These are phyloP conservation scores for Mesotaenium endlicherianum DNA, from an alignment of 139 green algal species.

Conservation along the genomic window DNA sequence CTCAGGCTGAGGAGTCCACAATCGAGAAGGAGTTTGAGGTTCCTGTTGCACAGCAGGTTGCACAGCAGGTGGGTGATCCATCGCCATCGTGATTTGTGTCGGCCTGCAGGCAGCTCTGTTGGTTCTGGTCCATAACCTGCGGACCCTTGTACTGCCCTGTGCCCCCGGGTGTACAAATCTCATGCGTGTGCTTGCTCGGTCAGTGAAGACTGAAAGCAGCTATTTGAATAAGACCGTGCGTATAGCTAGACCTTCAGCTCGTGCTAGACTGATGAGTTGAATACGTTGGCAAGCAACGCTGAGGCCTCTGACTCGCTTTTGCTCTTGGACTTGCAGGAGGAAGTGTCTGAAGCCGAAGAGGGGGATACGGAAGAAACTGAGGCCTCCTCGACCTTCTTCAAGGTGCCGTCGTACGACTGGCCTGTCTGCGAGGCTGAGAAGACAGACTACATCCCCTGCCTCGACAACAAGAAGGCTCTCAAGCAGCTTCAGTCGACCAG, in stretches of 20 bases:
- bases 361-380: neutral
- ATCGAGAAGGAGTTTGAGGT: neutral
- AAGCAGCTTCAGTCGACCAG: neutral
- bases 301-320: neutral
- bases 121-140: neutral
- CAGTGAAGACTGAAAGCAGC: too few relatives aligned
- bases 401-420: neutral
- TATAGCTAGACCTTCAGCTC: neutral
- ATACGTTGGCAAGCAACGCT: neutral
- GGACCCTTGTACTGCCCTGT: neutral
- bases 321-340: neutral
- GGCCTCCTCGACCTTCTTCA: neutral
- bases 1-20: neutral
- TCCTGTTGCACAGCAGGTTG: neutral
- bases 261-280: neutral
- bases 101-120: neutral
- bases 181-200: neutral
- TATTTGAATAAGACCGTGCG: too few relatives aligned
- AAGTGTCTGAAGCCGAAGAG: neutral
- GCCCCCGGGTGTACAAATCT: neutral
- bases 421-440: neutral
- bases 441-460: slow-evolving; percentile 36
- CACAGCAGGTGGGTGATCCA: neutral
- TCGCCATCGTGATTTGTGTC: neutral
- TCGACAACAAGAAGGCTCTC: slow-evolving; percentile 14